These are phyloP conservation scores for Arabidopsis thaliana DNA, from an alignment of 345 rosid species.

Conservation along the genomic window TAIR10.1 NC_003075.7:10764001-10764500, in stretches of 20 bases:
- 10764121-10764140: conserved; percentile 7
- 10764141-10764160: conserved; percentile 14
- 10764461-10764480: conserved; percentile 46
- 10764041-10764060: background rate
- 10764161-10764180: conserved; percentile 10
- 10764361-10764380: conserved; percentile 55
- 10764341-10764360: conserved; percentile 54
- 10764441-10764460: conserved; percentile 52
- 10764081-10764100: conserved; percentile 1
- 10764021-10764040: conserved; percentile 13
- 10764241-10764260: background rate
- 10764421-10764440: conserved; percentile 58
- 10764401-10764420: conserved; percentile 65
- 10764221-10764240: background rate
- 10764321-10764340: conserved; percentile 87
- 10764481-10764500: conserved; percentile 47
- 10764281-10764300: conserved; percentile 52
- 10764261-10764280: background rate
- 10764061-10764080: background rate
- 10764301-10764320: conserved; percentile 57
- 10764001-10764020: background rate
- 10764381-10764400: conserved; percentile 60
- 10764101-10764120: background rate
- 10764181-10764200: conserved; percentile 38
- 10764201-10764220: conserved; percentile 31